Conservation (phyloP, 441 rosid species). For the Populus hybrid region DNA sequence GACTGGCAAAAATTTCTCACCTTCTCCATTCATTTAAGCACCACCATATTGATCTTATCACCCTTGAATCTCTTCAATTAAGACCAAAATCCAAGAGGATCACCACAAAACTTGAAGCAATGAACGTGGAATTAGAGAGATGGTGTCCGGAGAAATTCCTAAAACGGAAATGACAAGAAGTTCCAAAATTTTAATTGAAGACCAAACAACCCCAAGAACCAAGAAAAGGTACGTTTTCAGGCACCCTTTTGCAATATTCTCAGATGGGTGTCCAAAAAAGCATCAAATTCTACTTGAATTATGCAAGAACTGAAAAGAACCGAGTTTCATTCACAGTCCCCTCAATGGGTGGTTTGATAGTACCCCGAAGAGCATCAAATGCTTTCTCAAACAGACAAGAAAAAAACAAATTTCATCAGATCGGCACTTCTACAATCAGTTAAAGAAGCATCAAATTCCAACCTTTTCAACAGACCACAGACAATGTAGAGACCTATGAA, state of each 20-base stretch:
- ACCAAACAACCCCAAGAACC: slow-evolving; percentile 25
- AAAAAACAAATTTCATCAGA: slow-evolving; percentile 36
- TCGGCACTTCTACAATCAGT: slow-evolving; percentile 45
- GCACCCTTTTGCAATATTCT: slow-evolving; percentile 49
- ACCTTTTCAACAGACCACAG: slow-evolving; percentile 38
- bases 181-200: slow-evolving; percentile 37
- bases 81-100: slow-evolving; percentile 13
- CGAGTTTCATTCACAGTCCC: slow-evolving; percentile 39
- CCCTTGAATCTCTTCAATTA: slow-evolving; percentile 21
- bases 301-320: slow-evolving; percentile 39
- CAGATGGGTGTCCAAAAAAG: slow-evolving; percentile 40
- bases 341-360: slow-evolving; percentile 29
- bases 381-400: slow-evolving; percentile 43
- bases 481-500: slow-evolving; percentile 20
- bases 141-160: background rate
- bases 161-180: slow-evolving; percentile 10
- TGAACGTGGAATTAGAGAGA: slow-evolving; percentile 14
- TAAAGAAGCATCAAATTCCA: slow-evolving; percentile 64
- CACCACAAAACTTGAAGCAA: slow-evolving; percentile 20
- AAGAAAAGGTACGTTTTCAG: slow-evolving; percentile 27
- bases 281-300: slow-evolving; percentile 51
- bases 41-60: slow-evolving; percentile 16
- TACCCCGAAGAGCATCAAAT: slow-evolving; percentile 49
- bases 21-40: slow-evolving; percentile 34
- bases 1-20: background rate